Evolutionary conservation across 1,139 yeast genomes (phyloP).

Genomic region (Blastobotrys buckinghamii): DNA sequence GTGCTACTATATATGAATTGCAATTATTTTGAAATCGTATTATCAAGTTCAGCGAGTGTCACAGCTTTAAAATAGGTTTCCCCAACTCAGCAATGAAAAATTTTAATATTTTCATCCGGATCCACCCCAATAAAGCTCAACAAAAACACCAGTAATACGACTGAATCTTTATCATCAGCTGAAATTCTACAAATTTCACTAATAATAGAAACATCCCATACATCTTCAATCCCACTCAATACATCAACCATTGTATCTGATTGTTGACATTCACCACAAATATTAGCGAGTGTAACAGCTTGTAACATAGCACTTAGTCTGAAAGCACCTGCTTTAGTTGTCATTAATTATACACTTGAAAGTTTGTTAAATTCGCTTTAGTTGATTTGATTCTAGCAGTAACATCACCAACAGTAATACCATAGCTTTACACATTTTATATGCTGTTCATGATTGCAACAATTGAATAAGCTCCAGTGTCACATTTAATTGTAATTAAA

Average conservation of each 20-base stretch:
- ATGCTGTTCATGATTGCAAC: too few relatives aligned
- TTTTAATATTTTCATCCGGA: slow-evolving; percentile 3
- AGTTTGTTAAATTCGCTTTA: too few relatives aligned
- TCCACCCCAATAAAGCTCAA: slow-evolving; percentile 9
- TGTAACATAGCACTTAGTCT: not conserved
- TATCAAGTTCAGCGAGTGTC: too few relatives aligned
- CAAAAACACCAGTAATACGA: slow-evolving; percentile 12
- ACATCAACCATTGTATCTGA: not conserved
- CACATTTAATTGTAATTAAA: too few relatives aligned
- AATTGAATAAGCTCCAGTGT: too few relatives aligned
- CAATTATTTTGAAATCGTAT: too few relatives aligned
- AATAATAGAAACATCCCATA: not conserved
- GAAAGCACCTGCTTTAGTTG: too few relatives aligned
- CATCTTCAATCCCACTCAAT: not conserved
- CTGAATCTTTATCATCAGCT: slow-evolving; percentile 4
- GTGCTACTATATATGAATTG: too few relatives aligned
- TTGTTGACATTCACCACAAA: not conserved
- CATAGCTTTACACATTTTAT: too few relatives aligned
- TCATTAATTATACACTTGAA: too few relatives aligned
- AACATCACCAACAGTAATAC: too few relatives aligned
- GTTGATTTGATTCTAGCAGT: too few relatives aligned
- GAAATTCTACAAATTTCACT: slow-evolving; percentile 4
- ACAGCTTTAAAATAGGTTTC: slow-evolving; percentile 13
- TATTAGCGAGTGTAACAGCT: not conserved
- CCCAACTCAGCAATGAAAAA: slow-evolving; percentile 11